Evolutionary conservation across 768 basidiomycete species (phyloP), one percentile per base, ranked within the genome.

Genomic region (Lentinula guzmanii): DNA sequence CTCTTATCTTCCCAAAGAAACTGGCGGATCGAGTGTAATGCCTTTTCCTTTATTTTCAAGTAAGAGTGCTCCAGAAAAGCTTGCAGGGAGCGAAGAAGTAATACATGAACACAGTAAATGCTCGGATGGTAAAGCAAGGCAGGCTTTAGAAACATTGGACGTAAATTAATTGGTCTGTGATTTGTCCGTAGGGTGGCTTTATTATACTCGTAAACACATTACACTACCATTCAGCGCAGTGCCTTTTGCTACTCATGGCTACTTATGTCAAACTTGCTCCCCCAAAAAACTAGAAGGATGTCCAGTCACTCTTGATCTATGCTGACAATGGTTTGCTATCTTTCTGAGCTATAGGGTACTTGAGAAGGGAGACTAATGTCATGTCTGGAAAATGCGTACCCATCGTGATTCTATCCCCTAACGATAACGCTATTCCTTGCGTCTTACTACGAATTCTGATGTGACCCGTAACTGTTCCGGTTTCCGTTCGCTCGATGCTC

Each of bases 371-470:
- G 41, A 28, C 18, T 57, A 21, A 6, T 9, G 21, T 16, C 15
- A 35, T 37, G 46, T 50, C 18, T n/a, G 31, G 13, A 9, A 53
- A 33, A 16, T 34, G 73, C 76, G 58, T 61, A 82, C 82, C 77
- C 80, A 83, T 82, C 51, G 82, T 93, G 68, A 94, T 93, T 68
- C 87, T 81, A 74, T 95, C 94, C n/a, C 93, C 96, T 64, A 99
- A 74, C 16, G 91, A 93, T 63, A 98, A 78, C 1, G 96, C 96
- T 63, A 98, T 98, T 58, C 96, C 96, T 72, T 98, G 96, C 24
- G 96, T 98, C 77, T 98, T 98, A 70, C 92, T 94, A 61, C 96
- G 85, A 70, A 98, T 98, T 56, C 96, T 86, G 8, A 98, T 93
- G 74, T 98, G 95, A 0, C 96, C 96, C 13, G 87, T 87, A 61